Conservation (phyloP, 352 stramenopile genomes). For the Hyaloperonospora arabidopsidis region DNA sequence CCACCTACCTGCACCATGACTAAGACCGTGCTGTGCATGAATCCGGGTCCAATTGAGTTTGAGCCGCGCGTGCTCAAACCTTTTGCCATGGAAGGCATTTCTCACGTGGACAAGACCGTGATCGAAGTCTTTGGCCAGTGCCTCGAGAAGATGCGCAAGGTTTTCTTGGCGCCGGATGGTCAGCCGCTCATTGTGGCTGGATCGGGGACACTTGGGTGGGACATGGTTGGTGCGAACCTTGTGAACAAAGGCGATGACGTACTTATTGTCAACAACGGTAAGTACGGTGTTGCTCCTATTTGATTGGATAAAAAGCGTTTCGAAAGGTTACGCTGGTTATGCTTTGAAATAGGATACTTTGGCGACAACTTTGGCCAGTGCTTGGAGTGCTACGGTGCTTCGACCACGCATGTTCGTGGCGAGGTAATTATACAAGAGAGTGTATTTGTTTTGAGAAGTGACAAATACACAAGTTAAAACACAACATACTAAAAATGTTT, state of each 20-base stretch:
- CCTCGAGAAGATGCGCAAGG: slow-evolving; percentile 77
- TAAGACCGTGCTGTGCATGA: slow-evolving; percentile 74
- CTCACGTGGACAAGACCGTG: slow-evolving; percentile 70
- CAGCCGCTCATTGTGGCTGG: slow-evolving; percentile 63
- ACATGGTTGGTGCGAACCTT: slow-evolving; percentile 77
- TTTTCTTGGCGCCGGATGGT: slow-evolving; percentile 59
- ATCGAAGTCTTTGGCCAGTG: slow-evolving; percentile 70
- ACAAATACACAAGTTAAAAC: too few species aligned
- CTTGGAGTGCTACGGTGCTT: slow-evolving; percentile 61
- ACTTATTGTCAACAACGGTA: slow-evolving; percentile 65
- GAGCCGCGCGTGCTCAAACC: slow-evolving; percentile 61
- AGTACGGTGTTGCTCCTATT: not conserved
- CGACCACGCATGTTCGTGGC: slow-evolving; percentile 46
- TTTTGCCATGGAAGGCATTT: slow-evolving; percentile 69
- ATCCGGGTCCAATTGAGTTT: slow-evolving; percentile 77
- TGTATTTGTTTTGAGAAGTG: not conserved
- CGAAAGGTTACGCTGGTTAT: not conserved
- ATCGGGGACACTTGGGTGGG: slow-evolving; percentile 65
- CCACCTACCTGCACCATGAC: slow-evolving; percentile 31
- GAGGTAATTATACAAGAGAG: slow-evolving; percentile 19
- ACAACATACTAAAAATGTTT: not conserved
- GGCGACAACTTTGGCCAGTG: slow-evolving; percentile 63
- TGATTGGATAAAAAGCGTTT: not conserved
- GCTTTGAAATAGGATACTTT: slow-evolving; percentile 48
- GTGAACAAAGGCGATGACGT: slow-evolving; percentile 53